phyloP scores from a whole-genome alignment of 2,329 filamentous ascomycete species.

The Colletotrichum orchidophilum region DNA sequence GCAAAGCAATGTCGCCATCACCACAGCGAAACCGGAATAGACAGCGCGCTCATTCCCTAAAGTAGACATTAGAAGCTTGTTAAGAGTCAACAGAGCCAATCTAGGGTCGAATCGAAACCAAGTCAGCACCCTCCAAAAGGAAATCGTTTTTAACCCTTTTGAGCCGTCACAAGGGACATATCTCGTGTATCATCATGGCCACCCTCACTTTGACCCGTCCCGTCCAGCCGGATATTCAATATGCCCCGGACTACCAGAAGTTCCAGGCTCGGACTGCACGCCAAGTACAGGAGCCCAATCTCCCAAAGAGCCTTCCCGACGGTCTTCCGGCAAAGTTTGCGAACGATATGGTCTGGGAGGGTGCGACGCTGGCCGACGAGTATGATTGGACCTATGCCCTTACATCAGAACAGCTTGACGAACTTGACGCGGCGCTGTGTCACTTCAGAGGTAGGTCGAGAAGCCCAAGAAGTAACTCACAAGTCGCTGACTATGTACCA shows the following conservation, averaged over 20 bases:
- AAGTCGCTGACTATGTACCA: not conserved
- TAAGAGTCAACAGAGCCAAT: not conserved
- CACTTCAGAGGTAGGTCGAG: conserved; percentile 27
- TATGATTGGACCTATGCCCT: conserved; percentile 65
- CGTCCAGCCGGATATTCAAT: conserved; percentile 67
- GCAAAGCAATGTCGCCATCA: conserved; percentile 19
- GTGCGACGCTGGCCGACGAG: conserved; percentile 52
- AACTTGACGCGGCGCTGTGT: conserved; percentile 48
- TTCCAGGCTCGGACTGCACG: conserved; percentile 59
- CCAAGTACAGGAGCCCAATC: conserved; percentile 50
- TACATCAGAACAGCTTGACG: conserved; percentile 54
- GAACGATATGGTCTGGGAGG: conserved; percentile 67
- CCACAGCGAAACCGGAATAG: not conserved
- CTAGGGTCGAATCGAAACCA: not conserved
- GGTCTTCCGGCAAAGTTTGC: conserved; percentile 60
- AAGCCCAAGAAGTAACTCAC: too few relatives aligned
- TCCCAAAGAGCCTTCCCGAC: conserved; percentile 53
- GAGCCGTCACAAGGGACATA: not conserved
- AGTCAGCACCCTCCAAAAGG: not conserved
- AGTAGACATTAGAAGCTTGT: not conserved
- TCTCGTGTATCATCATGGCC: not conserved
- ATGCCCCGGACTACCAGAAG: conserved; percentile 62
- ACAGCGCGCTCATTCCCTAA: not conserved
- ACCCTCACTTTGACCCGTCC: conserved; percentile 38
- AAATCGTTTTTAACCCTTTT: not conserved